Conservation (phyloP, 2,329 filamentous ascomycete species). For the Apiospora arundinis region DNA sequence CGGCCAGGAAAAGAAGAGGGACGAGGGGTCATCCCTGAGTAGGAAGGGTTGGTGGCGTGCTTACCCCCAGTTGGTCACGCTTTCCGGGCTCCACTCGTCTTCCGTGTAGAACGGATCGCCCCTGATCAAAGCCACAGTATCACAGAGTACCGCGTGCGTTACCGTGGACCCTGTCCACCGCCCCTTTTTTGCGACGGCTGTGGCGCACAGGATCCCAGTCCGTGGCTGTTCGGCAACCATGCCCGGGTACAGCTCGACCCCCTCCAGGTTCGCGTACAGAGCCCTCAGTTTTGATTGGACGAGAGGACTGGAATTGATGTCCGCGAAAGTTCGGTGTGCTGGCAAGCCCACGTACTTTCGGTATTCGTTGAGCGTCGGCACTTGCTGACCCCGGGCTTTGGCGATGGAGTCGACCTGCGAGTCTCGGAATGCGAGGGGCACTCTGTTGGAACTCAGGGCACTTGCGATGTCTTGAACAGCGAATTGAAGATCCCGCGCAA, state of each 20-base stretch:
- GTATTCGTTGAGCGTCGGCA: slow-evolving; percentile 65
- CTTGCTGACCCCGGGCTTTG: slow-evolving; percentile 54
- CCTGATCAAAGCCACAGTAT: background rate
- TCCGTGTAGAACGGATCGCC: slow-evolving; percentile 57
- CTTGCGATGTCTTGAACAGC: slow-evolving; percentile 66
- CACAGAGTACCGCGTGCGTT: background rate
- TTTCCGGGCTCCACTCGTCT: slow-evolving; percentile 61
- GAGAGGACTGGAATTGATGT: slow-evolving; percentile 64
- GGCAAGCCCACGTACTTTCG: slow-evolving; percentile 67
- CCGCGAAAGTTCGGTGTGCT: slow-evolving; percentile 60
- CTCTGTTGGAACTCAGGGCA: background rate
- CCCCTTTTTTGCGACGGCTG: slow-evolving; percentile 47
- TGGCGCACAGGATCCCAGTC: slow-evolving; percentile 54
- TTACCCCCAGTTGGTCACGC: slow-evolving; percentile 17
- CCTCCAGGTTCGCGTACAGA: slow-evolving; percentile 68
- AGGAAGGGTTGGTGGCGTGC: background rate
- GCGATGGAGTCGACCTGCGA: slow-evolving; percentile 66
- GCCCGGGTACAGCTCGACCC: slow-evolving; percentile 74
- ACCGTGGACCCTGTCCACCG: slow-evolving; percentile 49
- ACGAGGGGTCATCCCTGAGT: background rate
- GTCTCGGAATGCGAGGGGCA: slow-evolving; percentile 50
- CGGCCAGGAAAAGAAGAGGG: too few species aligned
- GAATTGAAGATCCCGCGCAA: slow-evolving; percentile 50
- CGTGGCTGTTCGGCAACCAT: slow-evolving; percentile 67
- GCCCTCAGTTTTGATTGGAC: slow-evolving; percentile 61